Evolutionary conservation across 2,329 filamentous ascomycete species (phyloP).

Genomic region (Aspergillus versicolor): DNA sequence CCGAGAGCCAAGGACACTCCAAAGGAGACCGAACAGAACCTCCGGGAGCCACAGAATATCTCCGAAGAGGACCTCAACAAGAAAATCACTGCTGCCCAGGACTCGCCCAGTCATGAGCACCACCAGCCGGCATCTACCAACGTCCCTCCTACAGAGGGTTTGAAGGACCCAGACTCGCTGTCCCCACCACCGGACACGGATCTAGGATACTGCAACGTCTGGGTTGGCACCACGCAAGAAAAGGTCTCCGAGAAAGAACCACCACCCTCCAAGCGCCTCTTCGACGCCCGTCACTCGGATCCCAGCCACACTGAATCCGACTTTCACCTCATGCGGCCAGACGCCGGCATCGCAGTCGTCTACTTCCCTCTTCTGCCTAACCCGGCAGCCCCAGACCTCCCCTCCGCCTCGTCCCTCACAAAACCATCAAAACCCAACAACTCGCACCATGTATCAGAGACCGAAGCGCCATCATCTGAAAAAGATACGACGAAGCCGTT

Average conservation of each 20-base stretch:
- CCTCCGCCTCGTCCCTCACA: constrained; percentile 20
- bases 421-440: constrained; percentile 25
- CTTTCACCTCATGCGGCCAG: constrained; percentile 69
- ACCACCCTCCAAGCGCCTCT: constrained; percentile 52
- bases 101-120: constrained; percentile 31
- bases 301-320: constrained; percentile 62
- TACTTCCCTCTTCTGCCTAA: constrained; percentile 92
- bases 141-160: constrained; percentile 31
- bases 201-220: constrained; percentile 88
- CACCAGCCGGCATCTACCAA: constrained; percentile 35
- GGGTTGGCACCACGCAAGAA: constrained; percentile 84
- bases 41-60: constrained; percentile 66
- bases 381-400: constrained; percentile 43
- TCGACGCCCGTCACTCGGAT: constrained; percentile 50
- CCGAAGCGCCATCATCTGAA: constrained; percentile 13
- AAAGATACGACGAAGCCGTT: constrained; percentile 23
- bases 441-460: constrained; percentile 21
- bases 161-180: constrained; percentile 46
- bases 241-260: constrained; percentile 57
- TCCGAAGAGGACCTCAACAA: constrained; percentile 60
- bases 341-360: constrained; percentile 82
- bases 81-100: constrained; percentile 62
- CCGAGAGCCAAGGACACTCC: constrained; percentile 63
- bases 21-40: constrained; percentile 61
- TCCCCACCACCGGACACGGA: constrained; percentile 42